phyloP scores from a whole-genome alignment of 108 stramenopile species.

The Poteriospumella lacustris region DNA sequence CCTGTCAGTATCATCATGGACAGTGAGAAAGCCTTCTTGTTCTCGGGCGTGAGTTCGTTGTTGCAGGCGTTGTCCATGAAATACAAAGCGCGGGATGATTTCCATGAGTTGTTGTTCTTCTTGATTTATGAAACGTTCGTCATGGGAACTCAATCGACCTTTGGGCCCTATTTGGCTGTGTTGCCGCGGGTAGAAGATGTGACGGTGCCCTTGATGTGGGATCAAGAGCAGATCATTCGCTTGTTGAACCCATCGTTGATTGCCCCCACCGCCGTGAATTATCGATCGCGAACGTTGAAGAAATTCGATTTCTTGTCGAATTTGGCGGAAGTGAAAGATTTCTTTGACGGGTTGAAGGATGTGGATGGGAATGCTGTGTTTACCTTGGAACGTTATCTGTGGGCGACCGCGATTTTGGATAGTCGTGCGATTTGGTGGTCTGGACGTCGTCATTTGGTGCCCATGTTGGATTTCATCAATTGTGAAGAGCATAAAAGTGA shows the following conservation, averaged over 20 bases:
- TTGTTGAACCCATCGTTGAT: background rate
- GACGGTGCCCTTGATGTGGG: slow-evolving; percentile 45
- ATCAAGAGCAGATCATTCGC: slow-evolving; percentile 43
- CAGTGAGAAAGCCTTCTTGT: slow-evolving; percentile 36
- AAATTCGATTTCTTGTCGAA: slow-evolving; percentile 5
- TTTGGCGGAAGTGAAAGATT: slow-evolving; percentile 4
- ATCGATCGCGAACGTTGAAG: background rate
- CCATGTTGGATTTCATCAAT: slow-evolving; percentile 68
- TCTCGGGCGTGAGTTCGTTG: slow-evolving; percentile 34
- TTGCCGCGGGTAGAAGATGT: slow-evolving; percentile 62
- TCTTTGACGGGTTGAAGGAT: too few relatives aligned
- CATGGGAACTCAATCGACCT: slow-evolving; percentile 39
- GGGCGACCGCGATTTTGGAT: slow-evolving; percentile 14
- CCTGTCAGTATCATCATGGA: slow-evolving; percentile 52
- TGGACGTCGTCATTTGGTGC: slow-evolving; percentile 64
- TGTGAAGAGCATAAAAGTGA: slow-evolving; percentile 30
- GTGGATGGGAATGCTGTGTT: slow-evolving; percentile 47
- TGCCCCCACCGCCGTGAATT: background rate
- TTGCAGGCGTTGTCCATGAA: slow-evolving; percentile 21
- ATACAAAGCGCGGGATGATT: slow-evolving; percentile 43
- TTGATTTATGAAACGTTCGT: slow-evolving; percentile 62
- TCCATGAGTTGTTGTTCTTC: slow-evolving; percentile 58
- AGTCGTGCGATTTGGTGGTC: slow-evolving; percentile 73
- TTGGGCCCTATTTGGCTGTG: slow-evolving; percentile 65
- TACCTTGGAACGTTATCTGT: slow-evolving; percentile 49